Evolutionary conservation across 2,329 filamentous ascomycete species (phyloP).

Genomic region (Phyllachora maydis): DNA sequence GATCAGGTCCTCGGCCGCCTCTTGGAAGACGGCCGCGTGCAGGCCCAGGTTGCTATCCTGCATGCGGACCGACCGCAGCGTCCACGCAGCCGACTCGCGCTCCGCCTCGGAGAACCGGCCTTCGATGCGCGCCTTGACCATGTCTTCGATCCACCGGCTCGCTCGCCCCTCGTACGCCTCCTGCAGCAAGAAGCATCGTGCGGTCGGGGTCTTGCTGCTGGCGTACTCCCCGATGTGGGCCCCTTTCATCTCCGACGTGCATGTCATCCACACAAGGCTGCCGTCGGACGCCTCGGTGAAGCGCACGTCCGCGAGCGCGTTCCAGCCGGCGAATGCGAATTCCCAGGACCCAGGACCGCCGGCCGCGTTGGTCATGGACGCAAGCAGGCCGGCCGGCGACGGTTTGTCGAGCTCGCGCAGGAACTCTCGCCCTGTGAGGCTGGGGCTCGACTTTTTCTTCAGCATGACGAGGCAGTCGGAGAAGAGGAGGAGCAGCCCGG

Average conservation of each 20-base stretch:
- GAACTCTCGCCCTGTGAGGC: constrained; percentile 53
- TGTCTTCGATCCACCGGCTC: constrained; percentile 59
- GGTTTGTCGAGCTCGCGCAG: constrained; percentile 73
- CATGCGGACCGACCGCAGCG: constrained; percentile 47
- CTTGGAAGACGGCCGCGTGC: constrained; percentile 52
- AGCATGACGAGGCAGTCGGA: constrained; percentile 62
- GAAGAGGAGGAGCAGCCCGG: constrained; percentile 67
- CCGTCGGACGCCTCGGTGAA: constrained; percentile 52
- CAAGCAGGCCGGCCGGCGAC: constrained; percentile 39
- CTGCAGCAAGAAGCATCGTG: constrained; percentile 50
- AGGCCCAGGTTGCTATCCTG: constrained; percentile 37
- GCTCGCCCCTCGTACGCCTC: constrained; percentile 64
- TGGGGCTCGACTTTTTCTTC: constrained; percentile 43
- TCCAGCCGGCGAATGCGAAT: constrained; percentile 54
- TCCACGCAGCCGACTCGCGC: constrained; percentile 64
- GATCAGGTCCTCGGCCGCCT: constrained; percentile 38
- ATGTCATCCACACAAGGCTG: constrained; percentile 46
- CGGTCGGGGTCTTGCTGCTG: constrained; percentile 28
- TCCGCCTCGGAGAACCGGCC: constrained; percentile 68
- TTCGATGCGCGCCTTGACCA: constrained; percentile 72
- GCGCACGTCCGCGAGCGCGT: constrained; percentile 46
- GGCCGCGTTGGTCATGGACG: constrained; percentile 41
- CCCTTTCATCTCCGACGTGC: constrained; percentile 37
- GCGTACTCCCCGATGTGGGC: constrained; percentile 24
- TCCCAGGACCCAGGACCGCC: constrained; percentile 44